Evolutionary conservation across 805 yeast genomes (phyloP), one percentile per base, ranked within the genome.

Genomic region (Priceomyces fermenticarens): DNA sequence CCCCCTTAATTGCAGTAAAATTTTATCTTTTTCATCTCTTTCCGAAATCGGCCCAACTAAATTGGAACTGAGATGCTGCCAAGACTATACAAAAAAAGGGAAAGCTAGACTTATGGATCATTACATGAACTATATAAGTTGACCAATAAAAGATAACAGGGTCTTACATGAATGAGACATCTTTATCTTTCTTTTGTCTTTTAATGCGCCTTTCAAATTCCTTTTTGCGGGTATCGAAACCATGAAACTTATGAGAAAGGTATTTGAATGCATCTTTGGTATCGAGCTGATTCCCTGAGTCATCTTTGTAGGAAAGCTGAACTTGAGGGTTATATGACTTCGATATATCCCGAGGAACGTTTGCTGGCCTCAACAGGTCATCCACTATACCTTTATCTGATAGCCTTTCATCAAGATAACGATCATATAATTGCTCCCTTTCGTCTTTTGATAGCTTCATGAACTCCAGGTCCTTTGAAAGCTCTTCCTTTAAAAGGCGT

Each of bases 221-320:
- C 36, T 32, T 25, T 15, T 38, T 38, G 10, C 30, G 25, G 27
- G 25, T 10, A 17, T 29, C 40, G 13, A 29, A 38, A 33, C 93
- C 95, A 57, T 88, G 96, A 58, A 86, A 88, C 47, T 80, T 78
- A 46, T 84, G 90, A 2, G 93, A 83, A 35, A 87, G 62, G 45
- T 77, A 77, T 62, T 85, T 87, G 67, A 77, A 88, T 1, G 96
- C 96, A 44, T 82, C 82, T 53, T 83, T 85, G 3, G 81, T 70
- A 25, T 72, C 63, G 20, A 88, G 60, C 14, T 67, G 66, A 26
- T 75, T 66, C 0, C 96, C 96, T 2, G 61, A 51, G 17, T 78
- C 82, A 55, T 87, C 95, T 13, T 68, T 72, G 58, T 87, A 85
- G 17, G 69, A 72, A 3, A 88, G 52, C 16, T 64, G 61, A n/a